Base-by-base conservation (phyloP, 352 stramenopile genomes). In the Phytophthora vignae region DNA sequence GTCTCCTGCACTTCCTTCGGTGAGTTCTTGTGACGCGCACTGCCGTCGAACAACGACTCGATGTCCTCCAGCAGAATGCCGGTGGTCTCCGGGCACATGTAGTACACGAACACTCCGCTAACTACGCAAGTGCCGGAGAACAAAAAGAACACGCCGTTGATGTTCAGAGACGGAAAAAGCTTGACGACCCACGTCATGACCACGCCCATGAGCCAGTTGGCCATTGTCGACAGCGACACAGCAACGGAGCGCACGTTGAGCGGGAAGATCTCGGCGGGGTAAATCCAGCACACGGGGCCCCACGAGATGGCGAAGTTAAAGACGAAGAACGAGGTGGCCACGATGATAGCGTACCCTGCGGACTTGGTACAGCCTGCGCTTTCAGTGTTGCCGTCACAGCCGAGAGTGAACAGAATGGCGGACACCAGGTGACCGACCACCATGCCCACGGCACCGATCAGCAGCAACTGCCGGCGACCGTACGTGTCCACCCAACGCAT, bases 41-140 rank as follows among this genome's bases (percentile, higher is more conserved):
- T 77, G 42, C 67, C 66, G 58, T 78, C 44, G 57, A 91, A 90
- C 15, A 91, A 60, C 38, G 71, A 78, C 57, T 91, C 84, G 25
- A 80, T 90, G 49, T 90, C 82, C 65, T 91, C 83, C 10, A 91
- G 63, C 15, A 90, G 25, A 21, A 90, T 74, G 3, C 74, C 67
- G 14, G 76, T 84, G 10, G 83, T 88, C 74, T 90, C 83, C 2
- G 71, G 79, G n/a, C 81, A 90, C 54, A 82, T 50, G 61, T 73
- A 78, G 60, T 78, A 84, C 50, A 87, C 79, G 33, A 89, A 82
- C 27, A 80, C 71, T 11, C 76, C 73, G 31, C 74, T 74, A 38
- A 87, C 21, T 27, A 84, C 59, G 29, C 77, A 85, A 19, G 81
- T 78, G 44, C 67, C 78, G 8, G 66, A 66, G 67, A 90, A 91